phyloP scores from a whole-genome alignment of 352 stramenopile genomes.

The Phytophthora podocarpi region DNA sequence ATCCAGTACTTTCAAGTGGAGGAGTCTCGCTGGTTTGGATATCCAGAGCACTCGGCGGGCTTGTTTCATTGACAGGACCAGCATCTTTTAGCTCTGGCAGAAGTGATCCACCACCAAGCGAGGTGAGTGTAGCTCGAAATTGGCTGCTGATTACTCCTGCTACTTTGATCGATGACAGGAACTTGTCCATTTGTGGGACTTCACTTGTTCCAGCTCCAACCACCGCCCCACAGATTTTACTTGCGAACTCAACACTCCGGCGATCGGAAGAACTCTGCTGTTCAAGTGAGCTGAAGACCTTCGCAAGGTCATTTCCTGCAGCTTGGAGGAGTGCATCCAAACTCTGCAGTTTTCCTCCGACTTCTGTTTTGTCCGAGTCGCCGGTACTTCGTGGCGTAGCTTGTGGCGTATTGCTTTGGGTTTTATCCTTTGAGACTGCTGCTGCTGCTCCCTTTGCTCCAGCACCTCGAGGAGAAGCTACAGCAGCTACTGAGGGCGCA shows the following conservation, averaged over 20 bases:
- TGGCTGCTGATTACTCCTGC: slow-evolving; percentile 37
- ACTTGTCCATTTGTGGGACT: slow-evolving; percentile 25
- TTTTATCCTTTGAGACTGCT: slow-evolving; percentile 30
- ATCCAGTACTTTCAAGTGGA: background rate
- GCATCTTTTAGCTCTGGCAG: slow-evolving; percentile 29
- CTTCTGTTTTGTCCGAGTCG: slow-evolving; percentile 9
- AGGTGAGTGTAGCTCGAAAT: slow-evolving; percentile 41
- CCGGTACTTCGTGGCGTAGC: slow-evolving; percentile 26
- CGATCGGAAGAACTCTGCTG: slow-evolving; percentile 24
- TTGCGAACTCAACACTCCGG: slow-evolving; percentile 36
- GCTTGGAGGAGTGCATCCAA: slow-evolving; percentile 48
- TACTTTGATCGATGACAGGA: slow-evolving; percentile 54
- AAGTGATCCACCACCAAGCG: slow-evolving; percentile 37
- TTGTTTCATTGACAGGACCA: background rate
- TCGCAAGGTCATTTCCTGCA: slow-evolving; percentile 36
- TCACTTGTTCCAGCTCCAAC: slow-evolving; percentile 15
- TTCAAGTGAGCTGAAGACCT: slow-evolving; percentile 36
- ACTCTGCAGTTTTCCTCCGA: slow-evolving; percentile 18
- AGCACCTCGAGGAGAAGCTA: slow-evolving; percentile 18
- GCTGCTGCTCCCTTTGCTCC: slow-evolving; percentile 10
- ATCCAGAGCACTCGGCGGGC: slow-evolving; percentile 2
- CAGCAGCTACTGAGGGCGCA: background rate
- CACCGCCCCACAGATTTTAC: slow-evolving; percentile 37
- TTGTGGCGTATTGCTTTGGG: slow-evolving; percentile 31
- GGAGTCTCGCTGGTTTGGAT: background rate